Base-by-base conservation (phyloP, 805 yeast genomes). In the Wickerhamomyces pijperi region DNA sequence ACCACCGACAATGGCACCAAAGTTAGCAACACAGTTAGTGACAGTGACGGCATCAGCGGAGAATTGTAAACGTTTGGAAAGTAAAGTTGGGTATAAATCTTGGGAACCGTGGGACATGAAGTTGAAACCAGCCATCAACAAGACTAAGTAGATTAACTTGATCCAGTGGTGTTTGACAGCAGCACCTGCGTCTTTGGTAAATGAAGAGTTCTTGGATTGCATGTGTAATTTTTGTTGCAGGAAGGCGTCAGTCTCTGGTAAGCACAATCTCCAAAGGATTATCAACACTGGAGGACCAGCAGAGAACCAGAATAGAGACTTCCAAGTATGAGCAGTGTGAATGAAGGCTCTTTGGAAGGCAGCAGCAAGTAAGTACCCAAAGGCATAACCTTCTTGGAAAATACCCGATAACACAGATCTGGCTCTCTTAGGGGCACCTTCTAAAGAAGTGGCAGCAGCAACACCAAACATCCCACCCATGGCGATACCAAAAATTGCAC, bases 321-420 rank as follows among this genome's bases (percentile, higher is more conserved):
- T 70, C 86, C 86, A 79, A 0, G 65, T 61, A 41, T 73, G 36
- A 6, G 61, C 48, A 4, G 77, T 70, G 50, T 69, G 72, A 8
- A 71, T 74, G 43, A 79, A 70, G 28, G 80, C 81, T 54, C 85
- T 65, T 44, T 72, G 72, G 61, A 78, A 79, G 19, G 78, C 64
- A 37, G 77, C 82, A 5, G 77, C 84, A 42, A 78, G 53, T 19
- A 79, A 59, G 48, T 77, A 78, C 19, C 87, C 87, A 36, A 79
- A 68, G 1, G 82, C 79, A 48, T 79, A 85, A 44, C 94, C 94
- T 55, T 83, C 82, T 59, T 84, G 94, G 54, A 85, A 73, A 33
- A 82, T 56, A 36, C 84, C 85, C 28, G 78, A 70, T 36, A 78
- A 58, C 41, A 77, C 64, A 35, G 83, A 80, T 58, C 74, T 63